Conservation (phyloP, 495 filamentous ascomycete species). For the Lasiosphaeriaceae sp. region DNA sequence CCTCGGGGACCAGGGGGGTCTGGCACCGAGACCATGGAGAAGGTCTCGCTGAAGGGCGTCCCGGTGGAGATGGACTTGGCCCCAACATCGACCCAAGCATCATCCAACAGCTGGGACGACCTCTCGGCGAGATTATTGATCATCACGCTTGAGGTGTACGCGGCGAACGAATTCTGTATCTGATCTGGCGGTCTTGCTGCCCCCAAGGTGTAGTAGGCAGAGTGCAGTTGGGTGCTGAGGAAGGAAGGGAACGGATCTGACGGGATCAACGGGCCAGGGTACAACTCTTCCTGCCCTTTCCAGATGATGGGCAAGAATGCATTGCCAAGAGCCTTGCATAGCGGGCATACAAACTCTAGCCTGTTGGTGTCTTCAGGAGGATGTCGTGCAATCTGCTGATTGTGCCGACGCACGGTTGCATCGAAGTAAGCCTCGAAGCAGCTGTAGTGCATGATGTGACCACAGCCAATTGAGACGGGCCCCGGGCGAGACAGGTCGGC, state of each 20-base stretch:
- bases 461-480: conserved; percentile 85
- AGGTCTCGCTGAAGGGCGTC: conserved; percentile 31
- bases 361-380: conserved; percentile 74
- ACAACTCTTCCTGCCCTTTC: conserved; percentile 82
- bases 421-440: conserved; percentile 91
- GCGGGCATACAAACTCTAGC: conserved; percentile 93
- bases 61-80: conserved; percentile 22
- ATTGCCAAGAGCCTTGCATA: conserved; percentile 97
- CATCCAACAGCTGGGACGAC: conserved; percentile 28
- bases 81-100: conserved; percentile 32
- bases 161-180: conserved; percentile 57
- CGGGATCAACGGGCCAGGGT: conserved; percentile 62
- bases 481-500: conserved; percentile 61
- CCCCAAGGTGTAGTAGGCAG: conserved; percentile 32
- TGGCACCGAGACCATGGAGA: conserved; percentile 21
- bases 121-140: conserved; percentile 50
- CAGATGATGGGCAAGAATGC: conserved; percentile 93
- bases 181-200: conserved; percentile 37
- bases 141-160: conserved; percentile 64
- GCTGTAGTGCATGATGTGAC: conserved; percentile 96
- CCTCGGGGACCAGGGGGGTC: conserved; percentile 15
- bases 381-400: conserved; percentile 85
- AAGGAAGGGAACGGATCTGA: conserved; percentile 61
- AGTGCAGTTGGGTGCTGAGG: conserved; percentile 43
- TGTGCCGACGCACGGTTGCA: conserved; percentile 76